Base-by-base conservation (phyloP, 2,329 filamentous ascomycete species). In the Ophiobolus disseminans region DNA sequence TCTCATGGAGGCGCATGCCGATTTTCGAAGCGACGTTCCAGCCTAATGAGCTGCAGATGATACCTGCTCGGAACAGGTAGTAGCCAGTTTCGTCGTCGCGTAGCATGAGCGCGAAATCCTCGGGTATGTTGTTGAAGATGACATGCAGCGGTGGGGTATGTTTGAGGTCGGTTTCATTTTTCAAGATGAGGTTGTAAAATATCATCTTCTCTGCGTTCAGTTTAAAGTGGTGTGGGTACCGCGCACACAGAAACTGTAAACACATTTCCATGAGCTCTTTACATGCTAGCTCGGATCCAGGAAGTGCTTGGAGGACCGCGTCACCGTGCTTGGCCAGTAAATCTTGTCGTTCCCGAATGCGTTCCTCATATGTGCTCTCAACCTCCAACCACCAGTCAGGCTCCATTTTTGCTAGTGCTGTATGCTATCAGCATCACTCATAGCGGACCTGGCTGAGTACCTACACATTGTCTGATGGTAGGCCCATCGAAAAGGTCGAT, bases 391-490 rank as follows among this genome's bases (percentile, higher is more conserved):
- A 96, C 83, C 87, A 96, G 66, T 95, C 86, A 0, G 85, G 76
- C 53, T 96, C 89, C 70, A 94, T 76, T 60, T 90, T 95, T 34
- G 82, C 86, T 7, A 93, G 76, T 2, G 90, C 89, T 94, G 50
- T 2, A 20, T 10, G 11, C 10, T 13, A 35, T 57, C 16, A 55
- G 40, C 40, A 32, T 28, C 8, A 6, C 1, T 28, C 43, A 30
- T 7, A 58, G 39, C 64, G 16, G 4, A 38, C 9, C 3, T 11
- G 32, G 19, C 17, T 1, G 16, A 4, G 22, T 25, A 79, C 86
- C 61, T 82, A 93, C 90, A 89, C 91, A 96, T 95, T 0, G 90
- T 95, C 67, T 96, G 91, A 66, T 94, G 89, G 66, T 95, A 96
- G 0, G 81, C 77, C 91, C 91, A 95, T 62, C 91, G 75, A 34